Evolutionary conservation across 2,329 filamentous ascomycete species (phyloP).

Genomic region (Sclerotinia nivalis): DNA sequence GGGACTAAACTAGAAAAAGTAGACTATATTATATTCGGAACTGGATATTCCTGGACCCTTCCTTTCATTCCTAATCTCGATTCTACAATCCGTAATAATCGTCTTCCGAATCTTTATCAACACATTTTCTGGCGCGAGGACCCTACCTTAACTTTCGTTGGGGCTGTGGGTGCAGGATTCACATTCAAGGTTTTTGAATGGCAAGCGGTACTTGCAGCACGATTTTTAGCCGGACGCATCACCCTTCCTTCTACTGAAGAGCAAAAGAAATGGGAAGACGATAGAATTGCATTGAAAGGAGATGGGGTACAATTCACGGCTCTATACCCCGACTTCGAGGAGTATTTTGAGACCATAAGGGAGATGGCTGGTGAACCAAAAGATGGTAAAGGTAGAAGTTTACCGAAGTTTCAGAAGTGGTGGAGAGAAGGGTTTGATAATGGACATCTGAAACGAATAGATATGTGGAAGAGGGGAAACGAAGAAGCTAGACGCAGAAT

Average conservation of each 20-base stretch:
- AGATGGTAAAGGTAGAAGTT: slow-evolving; percentile 47
- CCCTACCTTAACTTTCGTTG: slow-evolving; percentile 57
- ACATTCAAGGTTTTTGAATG: slow-evolving; percentile 71
- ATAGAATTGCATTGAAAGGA: slow-evolving; percentile 54
- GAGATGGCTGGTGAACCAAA: slow-evolving; percentile 50
- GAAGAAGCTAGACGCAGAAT: slow-evolving; percentile 40
- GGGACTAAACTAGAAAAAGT: slow-evolving; percentile 54
- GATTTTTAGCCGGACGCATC: slow-evolving; percentile 57
- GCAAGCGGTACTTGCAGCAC: slow-evolving; percentile 63
- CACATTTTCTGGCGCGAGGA: slow-evolving; percentile 58
- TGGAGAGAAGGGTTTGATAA: slow-evolving; percentile 55
- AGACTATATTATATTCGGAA: slow-evolving; percentile 66
- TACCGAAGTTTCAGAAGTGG: slow-evolving; percentile 48
- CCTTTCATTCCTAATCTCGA: slow-evolving; percentile 58
- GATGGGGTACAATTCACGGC: slow-evolving; percentile 59
- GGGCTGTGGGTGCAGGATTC: slow-evolving; percentile 57
- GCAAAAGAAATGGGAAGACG: slow-evolving; percentile 57
- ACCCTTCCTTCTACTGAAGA: slow-evolving; percentile 51
- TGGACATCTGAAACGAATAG: slow-evolving; percentile 56
- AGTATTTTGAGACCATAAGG: slow-evolving; percentile 62
- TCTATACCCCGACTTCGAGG: slow-evolving; percentile 62
- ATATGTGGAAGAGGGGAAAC: slow-evolving; percentile 59
- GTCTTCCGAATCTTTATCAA: slow-evolving; percentile 57
- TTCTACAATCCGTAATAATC: slow-evolving; percentile 51
- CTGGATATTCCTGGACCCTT: slow-evolving; percentile 64